Base-by-base conservation (phyloP, 176 grass and related monocot genomes). In the Typha latifolia region DNA sequence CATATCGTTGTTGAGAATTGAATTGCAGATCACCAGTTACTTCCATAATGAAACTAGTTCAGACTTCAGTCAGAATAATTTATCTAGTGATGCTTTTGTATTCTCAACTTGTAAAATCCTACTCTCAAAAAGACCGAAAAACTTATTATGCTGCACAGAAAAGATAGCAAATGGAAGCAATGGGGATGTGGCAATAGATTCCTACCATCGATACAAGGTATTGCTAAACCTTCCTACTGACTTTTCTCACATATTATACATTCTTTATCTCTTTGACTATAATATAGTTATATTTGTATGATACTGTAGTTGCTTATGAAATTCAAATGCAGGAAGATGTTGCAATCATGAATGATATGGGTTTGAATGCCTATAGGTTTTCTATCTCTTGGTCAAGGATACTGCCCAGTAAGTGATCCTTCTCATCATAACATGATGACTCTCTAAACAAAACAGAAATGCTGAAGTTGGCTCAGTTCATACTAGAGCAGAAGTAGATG, bases 301-400 rank as follows among this genome's bases (percentile, higher is more conserved):
- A 3, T 13, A 32, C 12, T 18, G 16, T 71, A 20, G 12, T 47
- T 61, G n/a, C 43, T 9, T 14, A 3, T 63, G 19, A 66, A 69
- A 32, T 69, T 32, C 11, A 56, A 75, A 77, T 88, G 62, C 66
- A 91, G 92, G 85, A 89, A 32, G 92, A 96, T 78, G 71, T 89
- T 3, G 65, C 66, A 53, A 77, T 89, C 62, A 89, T 96, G 85
- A 96, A 84, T 62, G 75, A 73, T 13, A 74, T 88, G 72, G 92
- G 88, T 61, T 72, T 96, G 49, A 83, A 82, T 67, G 80, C 92
- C 16, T 91, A 91, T 47, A 88, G 82, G 43, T 89, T 96, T 71
- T 96, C 92, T 49, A 79, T 96, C 71, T 91, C 92, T 47, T 96
- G 88, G 92, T 43, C 88, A 63, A 69, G 92, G 32, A 91, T 96